These are phyloP conservation scores for Persicaria maculosa DNA, from an alignment of 148 eudicot genomes.

Conservation along the genomic window DNA sequence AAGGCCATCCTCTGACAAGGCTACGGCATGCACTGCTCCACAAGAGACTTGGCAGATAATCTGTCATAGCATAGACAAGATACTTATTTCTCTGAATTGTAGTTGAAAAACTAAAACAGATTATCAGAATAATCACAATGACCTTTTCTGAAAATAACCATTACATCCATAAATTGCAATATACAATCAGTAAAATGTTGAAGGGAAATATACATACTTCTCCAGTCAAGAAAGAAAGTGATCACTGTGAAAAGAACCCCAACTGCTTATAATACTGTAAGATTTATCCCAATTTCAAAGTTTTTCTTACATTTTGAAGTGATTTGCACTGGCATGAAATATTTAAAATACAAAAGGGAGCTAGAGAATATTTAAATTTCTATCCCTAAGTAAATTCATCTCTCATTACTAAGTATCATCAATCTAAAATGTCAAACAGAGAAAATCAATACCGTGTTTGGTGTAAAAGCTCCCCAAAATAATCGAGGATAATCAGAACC, in stretches of 20 bases:
- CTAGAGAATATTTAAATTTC: not conserved
- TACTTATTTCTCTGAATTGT: not conserved
- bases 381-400: not conserved
- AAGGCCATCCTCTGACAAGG: slow-evolving; percentile 80
- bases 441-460: slow-evolving; percentile 53
- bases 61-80: slow-evolving; percentile 24
- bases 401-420: not conserved
- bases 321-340: not conserved
- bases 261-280: not conserved
- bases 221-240: not conserved
- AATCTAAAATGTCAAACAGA: not conserved
- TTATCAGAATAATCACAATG: not conserved
- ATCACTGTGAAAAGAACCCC: not conserved
- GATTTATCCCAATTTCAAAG: not conserved
- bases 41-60: slow-evolving; percentile 83
- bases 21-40: slow-evolving; percentile 81
- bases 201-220: not conserved
- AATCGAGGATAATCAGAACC: slow-evolving; percentile 84
- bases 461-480: slow-evolving; percentile 92
- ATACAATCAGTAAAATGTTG: not conserved
- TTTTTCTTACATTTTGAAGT: not conserved
- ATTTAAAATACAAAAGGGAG: not conserved
- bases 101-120: not conserved
- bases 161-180: not conserved
- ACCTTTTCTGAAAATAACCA: not conserved